Evolutionary conservation across 2,329 filamentous ascomycete species (phyloP), one percentile per base, ranked within the genome.

Genomic region (Verticillium zaregamsianum): DNA sequence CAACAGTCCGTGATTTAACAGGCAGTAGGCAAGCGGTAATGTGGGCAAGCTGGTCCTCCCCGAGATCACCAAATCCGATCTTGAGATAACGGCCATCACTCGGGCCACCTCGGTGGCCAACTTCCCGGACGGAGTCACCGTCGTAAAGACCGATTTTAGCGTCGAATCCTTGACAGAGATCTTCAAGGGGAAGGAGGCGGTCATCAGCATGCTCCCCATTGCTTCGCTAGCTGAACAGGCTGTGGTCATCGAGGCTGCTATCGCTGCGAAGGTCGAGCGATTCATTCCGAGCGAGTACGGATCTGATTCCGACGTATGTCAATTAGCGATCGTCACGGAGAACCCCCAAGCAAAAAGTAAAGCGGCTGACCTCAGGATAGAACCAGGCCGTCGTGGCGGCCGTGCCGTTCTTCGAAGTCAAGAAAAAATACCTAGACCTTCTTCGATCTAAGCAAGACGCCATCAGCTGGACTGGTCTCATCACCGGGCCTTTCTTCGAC

Each of bases 401-500:
- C 14, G 37, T 39, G 37, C 37, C 37, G 28, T 57, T 60, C 20
- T 62, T 60, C 11, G 37, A 55, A 23, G 58, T 52, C 7, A 60
- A 62, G 28, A 57, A 57, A 15, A 55, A 32, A 15, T 33, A 57
- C 15, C 37, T 62, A 6, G 61, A 57, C 5, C 76, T 78, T 65
- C 62, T 65, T 23, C 45, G 52, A n/a, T 33, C 49, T 20, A 61
- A 65, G 31, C 64, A 80, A 62, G 65, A 68, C 1, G 68, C 68
- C 0, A 77, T 87, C 64, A 77, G 72, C 61, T 86, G 83, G 82
- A 84, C 80, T 1, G 78, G 71, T 15, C 70, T 87, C 8, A 76
- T 81, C 3, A 78, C 75, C 4, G 81, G 82, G 0, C 74, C 76
- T 3, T 81, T 86, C 68, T 83, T 86, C 67, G 83, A 86, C 67